A percentile compares a stretch with the other conserved stretches of the same genome.
phyloP scores from a whole-genome alignment of 179 eudicot genomes.

The Silene coronaria region DNA sequence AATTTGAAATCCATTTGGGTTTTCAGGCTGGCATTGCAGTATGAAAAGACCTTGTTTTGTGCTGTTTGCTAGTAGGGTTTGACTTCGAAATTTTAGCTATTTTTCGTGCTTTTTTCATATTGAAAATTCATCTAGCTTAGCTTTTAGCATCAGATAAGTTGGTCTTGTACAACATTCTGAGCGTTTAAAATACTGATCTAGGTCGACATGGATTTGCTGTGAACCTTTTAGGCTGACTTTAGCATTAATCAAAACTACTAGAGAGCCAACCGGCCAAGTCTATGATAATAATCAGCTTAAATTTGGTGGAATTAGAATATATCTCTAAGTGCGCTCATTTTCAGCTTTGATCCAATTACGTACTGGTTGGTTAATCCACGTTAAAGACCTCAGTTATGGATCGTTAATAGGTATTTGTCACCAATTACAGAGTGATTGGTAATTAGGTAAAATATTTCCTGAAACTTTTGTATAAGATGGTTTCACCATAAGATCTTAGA shows the following conservation, averaged over 20 bases:
- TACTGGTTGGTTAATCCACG: too few relatives aligned
- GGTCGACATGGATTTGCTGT: not conserved
- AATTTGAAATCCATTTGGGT: slow-evolving; percentile 33
- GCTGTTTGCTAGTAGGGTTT: not conserved
- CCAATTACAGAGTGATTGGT: too few relatives aligned
- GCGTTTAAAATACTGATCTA: not conserved
- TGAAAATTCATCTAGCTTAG: not conserved
- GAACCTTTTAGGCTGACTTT: not conserved
- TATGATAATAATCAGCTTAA: not conserved
- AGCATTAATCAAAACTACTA: not conserved
- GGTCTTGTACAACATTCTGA: not conserved
- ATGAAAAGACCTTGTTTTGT: not conserved
- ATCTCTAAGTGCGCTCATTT: not conserved
- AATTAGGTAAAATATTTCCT: too few relatives aligned
- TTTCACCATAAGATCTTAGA: too few relatives aligned
- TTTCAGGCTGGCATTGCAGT: not conserved
- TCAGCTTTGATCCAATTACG: not conserved
- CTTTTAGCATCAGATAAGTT: not conserved
- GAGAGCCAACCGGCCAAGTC: not conserved
- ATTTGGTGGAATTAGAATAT: not conserved
- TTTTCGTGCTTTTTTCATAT: not conserved
- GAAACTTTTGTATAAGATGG: too few relatives aligned
- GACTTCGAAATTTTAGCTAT: not conserved
- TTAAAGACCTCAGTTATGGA: not conserved
- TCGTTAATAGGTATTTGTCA: not conserved